These are phyloP conservation scores for Pleurotus djamor DNA, from an alignment of 768 basidiomycete genomes.

Conservation along the genomic window DNA sequence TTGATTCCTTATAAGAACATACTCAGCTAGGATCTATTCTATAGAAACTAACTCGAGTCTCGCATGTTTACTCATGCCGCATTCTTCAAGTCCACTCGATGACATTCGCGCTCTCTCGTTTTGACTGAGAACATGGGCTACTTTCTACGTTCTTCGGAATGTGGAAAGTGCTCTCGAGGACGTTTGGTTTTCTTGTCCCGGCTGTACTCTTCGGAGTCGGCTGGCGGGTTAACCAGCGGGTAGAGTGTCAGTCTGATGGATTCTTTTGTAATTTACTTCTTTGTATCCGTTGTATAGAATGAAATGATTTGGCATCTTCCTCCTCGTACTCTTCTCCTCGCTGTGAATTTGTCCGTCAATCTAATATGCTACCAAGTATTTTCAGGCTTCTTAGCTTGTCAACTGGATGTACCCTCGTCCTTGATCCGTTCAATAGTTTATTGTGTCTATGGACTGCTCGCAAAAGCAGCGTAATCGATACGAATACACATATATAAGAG, in stretches of 20 bases:
- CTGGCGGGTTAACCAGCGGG: constrained; percentile 44
- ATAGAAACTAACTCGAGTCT: constrained; percentile 79
- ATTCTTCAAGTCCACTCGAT: constrained; percentile 73
- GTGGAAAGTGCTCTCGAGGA: constrained; percentile 44
- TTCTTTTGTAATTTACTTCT: constrained; percentile 18
- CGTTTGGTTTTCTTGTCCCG: constrained; percentile 36
- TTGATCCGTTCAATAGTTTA: too few relatives aligned
- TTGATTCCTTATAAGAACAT: constrained; percentile 60
- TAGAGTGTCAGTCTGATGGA: constrained; percentile 66
- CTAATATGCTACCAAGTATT: too few relatives aligned
- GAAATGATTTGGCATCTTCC: too few relatives aligned
- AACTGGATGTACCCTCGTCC: too few relatives aligned
- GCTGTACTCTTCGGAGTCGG: constrained; percentile 21
- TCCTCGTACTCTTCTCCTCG: too few relatives aligned
- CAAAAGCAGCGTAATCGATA: too few relatives aligned
- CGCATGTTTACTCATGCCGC: constrained; percentile 78
- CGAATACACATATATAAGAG: too few relatives aligned
- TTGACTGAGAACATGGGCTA: constrained; percentile 50
- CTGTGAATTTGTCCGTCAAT: too few relatives aligned
- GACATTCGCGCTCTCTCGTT: constrained; percentile 63
- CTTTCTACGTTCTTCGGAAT: constrained; percentile 1
- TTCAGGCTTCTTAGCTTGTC: too few relatives aligned
- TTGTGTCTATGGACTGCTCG: too few relatives aligned
- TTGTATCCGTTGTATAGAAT: background rate
- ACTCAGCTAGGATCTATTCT: constrained; percentile 81